Percentiles rank a stretch among this genome's conserved stretches.
These are phyloP conservation scores for Xerocomus potaroensis DNA, from an alignment of 768 basidiomycete species.

Conservation along the genomic window DNA sequence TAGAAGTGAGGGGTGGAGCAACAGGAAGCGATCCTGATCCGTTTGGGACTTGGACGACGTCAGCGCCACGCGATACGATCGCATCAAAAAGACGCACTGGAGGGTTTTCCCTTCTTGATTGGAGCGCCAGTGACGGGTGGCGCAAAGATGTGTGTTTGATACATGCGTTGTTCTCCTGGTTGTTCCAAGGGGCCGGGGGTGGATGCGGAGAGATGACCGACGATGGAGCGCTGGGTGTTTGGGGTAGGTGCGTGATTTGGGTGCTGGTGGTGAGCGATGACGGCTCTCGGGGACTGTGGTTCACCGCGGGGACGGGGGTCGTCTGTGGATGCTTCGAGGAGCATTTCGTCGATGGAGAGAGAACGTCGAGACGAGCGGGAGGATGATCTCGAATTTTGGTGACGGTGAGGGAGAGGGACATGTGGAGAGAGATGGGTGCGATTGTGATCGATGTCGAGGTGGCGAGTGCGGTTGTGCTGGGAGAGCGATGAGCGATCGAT, in stretches of 20 bases:
- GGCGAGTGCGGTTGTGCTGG: slow-evolving; percentile 17
- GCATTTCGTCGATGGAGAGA: slow-evolving; percentile 44
- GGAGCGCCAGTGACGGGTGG: slow-evolving; percentile 72
- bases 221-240: slow-evolving; percentile 19
- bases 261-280: slow-evolving; percentile 31
- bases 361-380: slow-evolving; percentile 35
- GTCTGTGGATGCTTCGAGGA: slow-evolving; percentile 42
- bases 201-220: slow-evolving; percentile 15
- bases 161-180: slow-evolving; percentile 39
- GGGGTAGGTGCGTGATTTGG: slow-evolving; percentile 17
- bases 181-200: slow-evolving; percentile 29
- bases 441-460: slow-evolving; percentile 17
- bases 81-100: slow-evolving; percentile 10
- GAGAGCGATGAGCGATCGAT: slow-evolving; percentile 6
- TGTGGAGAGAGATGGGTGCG: slow-evolving; percentile 24
- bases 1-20: slow-evolving; percentile 9
- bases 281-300: slow-evolving; percentile 28
- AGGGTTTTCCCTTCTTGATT: slow-evolving; percentile 60
- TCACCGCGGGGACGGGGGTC: slow-evolving; percentile 32
- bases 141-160: slow-evolving; percentile 69
- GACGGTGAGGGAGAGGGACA: slow-evolving; percentile 7
- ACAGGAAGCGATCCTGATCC: slow-evolving; percentile 18
- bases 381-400: slow-evolving; percentile 26
- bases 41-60: slow-evolving; percentile 14
- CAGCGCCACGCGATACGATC: slow-evolving; percentile 10